A percentile compares a stretch with the other conserved stretches of the same genome.
These are phyloP conservation scores for Erysiphe neolycopersici DNA, from an alignment of 2,329 filamentous ascomycete genomes.

Conservation along the genomic window DNA sequence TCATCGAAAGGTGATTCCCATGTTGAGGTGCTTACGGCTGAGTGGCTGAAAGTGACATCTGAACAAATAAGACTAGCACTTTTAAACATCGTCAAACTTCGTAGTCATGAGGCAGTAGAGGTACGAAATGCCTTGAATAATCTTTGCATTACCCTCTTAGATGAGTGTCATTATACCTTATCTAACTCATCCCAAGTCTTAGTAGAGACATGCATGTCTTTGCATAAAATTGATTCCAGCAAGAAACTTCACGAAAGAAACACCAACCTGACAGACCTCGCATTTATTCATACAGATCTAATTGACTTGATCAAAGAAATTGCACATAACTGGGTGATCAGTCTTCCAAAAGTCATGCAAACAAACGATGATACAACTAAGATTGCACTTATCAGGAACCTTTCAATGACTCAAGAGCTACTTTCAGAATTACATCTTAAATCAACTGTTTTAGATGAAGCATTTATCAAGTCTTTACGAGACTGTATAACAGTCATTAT, in stretches of 20 bases:
- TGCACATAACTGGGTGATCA: constrained; percentile 56
- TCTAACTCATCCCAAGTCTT: constrained; percentile 41
- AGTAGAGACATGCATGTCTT: constrained; percentile 54
- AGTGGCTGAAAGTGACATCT: constrained; percentile 59
- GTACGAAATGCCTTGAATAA: constrained; percentile 40
- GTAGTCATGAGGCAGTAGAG: constrained; percentile 39
- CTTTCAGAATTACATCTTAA: constrained; percentile 35
- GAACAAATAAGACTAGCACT: constrained; percentile 65
- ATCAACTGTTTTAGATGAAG: constrained; percentile 38
- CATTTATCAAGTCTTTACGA: constrained; percentile 39
- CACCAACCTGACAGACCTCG: constrained; percentile 31
- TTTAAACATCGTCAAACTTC: constrained; percentile 47
- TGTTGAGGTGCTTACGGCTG: constrained; percentile 16
- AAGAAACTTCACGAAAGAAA: constrained; percentile 12
- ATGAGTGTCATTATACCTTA: constrained; percentile 53
- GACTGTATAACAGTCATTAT: constrained; percentile 34
- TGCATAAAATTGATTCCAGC: constrained; percentile 27
- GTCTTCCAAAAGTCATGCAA: constrained; percentile 62
- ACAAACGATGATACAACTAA: constrained; percentile 59
- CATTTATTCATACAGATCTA: constrained; percentile 33
- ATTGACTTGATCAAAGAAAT: constrained; percentile 38
- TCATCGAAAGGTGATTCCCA: constrained; percentile 12
- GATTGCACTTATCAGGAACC: constrained; percentile 41
- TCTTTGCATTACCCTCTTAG: constrained; percentile 48
- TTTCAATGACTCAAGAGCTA: constrained; percentile 46